Conservation (phyloP, 306 rosid genomes). For the Pachyrhizus erosus region DNA sequence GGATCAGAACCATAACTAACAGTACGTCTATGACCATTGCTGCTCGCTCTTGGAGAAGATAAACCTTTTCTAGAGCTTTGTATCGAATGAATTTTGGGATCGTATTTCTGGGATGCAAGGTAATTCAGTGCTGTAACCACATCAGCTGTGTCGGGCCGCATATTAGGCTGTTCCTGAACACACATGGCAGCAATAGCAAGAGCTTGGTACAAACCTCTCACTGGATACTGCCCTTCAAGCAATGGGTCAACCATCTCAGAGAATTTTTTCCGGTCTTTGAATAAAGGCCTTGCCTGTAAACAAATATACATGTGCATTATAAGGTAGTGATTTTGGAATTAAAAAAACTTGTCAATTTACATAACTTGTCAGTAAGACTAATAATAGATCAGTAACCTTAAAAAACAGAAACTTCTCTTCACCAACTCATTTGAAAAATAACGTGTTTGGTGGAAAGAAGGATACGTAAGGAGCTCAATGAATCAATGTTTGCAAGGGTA, state of each 20-base stretch:
- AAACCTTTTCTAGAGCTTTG: conserved; percentile 46
- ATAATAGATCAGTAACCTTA: not conserved
- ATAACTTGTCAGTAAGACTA: not conserved
- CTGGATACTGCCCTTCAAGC: conserved; percentile 80
- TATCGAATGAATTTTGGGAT: conserved; percentile 46
- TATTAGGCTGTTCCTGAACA: conserved; percentile 88
- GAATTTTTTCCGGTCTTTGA: conserved; percentile 80
- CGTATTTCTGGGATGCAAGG: conserved; percentile 78
- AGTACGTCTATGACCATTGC: conserved; percentile 26
- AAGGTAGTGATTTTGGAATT: conserved; percentile 1
- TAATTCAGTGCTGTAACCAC: conserved; percentile 88
- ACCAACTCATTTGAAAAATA: not conserved
- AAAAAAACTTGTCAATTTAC: not conserved
- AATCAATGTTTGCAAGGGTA: not conserved
- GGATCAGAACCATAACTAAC: conserved; percentile 2
- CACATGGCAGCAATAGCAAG: conserved; percentile 97
- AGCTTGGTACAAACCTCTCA: conserved; percentile 91
- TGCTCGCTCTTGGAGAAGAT: conserved; percentile 41
- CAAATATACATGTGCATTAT: not conserved
- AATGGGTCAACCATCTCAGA: conserved; percentile 82
- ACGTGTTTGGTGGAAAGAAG: not conserved
- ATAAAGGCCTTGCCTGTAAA: conserved; percentile 82
- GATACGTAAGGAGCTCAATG: not conserved
- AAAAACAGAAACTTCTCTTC: not conserved
- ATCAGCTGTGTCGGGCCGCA: conserved; percentile 79